Percentiles rank a stretch among this genome's conserved stretches.
phyloP scores from a whole-genome alignment of 306 rosid species.

The Castanea crenata region DNA sequence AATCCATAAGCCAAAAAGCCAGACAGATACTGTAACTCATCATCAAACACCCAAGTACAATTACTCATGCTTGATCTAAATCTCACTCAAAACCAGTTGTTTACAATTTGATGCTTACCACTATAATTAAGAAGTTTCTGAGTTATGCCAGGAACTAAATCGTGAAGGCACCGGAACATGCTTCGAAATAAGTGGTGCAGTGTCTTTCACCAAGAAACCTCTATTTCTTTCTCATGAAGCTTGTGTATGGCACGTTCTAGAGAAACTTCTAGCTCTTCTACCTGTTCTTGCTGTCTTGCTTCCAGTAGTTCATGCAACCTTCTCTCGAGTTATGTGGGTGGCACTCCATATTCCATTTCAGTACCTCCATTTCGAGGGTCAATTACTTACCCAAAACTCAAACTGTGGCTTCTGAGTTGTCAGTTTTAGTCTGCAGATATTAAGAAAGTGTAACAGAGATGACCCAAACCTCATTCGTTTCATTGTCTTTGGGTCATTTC shows the following conservation, averaged over 20 bases:
- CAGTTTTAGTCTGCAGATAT: conserved; percentile 10
- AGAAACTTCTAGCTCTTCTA: conserved; percentile 66
- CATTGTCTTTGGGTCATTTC: no score
- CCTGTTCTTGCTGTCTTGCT: conserved; percentile 63
- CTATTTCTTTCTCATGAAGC: conserved; percentile 58
- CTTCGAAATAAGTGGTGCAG: conserved; percentile 45
- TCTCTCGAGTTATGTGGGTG: conserved; percentile 70
- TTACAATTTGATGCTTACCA: conserved; percentile 31
- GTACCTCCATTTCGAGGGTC: conserved; percentile 40
- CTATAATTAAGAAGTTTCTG: conserved; percentile 26
- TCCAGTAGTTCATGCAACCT: conserved; percentile 75
- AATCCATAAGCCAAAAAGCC: background rate
- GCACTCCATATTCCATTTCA: conserved; percentile 53
- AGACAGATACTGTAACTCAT: conserved; percentile 1
- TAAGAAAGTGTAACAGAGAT: conserved; percentile 20
- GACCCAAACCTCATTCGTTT: no score
- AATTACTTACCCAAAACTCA: conserved; percentile 45
- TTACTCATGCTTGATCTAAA: conserved; percentile 5
- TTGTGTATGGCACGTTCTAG: conserved; percentile 55
- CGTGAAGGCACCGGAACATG: conserved; percentile 49
- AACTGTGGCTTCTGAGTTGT: conserved; percentile 43
- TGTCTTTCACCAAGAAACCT: conserved; percentile 73
- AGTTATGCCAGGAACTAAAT: conserved; percentile 46
- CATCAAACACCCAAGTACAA: conserved; percentile 12
- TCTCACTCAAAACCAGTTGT: conserved; percentile 24